Conservation (phyloP, 371 early-diverging fungal species). For the Umbelopsis sp. region DNA sequence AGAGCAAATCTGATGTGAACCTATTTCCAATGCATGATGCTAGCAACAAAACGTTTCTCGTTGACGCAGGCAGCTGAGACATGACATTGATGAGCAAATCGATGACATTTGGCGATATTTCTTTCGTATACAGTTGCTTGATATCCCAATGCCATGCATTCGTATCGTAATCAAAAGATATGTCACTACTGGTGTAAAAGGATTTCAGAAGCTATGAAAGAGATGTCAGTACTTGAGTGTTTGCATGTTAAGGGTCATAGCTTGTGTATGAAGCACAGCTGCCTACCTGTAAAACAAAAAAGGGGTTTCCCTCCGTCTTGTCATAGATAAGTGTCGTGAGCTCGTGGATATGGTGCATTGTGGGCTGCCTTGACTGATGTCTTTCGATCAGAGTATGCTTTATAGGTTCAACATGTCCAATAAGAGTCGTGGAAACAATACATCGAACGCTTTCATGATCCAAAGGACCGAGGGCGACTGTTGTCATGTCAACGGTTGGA, state of each 20-base stretch:
- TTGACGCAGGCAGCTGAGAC: slow-evolving; percentile 10
- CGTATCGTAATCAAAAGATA: slow-evolving; percentile 6
- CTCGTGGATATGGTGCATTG: neutral
- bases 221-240: neutral
- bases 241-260: too few relatives aligned
- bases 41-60: slow-evolving; percentile 7
- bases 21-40: slow-evolving; percentile 20
- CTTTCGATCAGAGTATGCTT: neutral
- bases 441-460: neutral
- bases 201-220: slow-evolving; percentile 12
- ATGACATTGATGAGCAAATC: slow-evolving; percentile 1
- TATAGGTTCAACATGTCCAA: neutral
- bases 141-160: slow-evolving; percentile 19
- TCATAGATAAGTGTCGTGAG: neutral
- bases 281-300: slow-evolving; percentile 13
- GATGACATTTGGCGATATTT: slow-evolving; percentile 19
- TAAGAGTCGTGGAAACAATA: slow-evolving; percentile 12
- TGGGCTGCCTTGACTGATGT: neutral
- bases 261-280: neutral
- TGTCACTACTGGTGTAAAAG: neutral
- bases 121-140: slow-evolving; percentile 3
- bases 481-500: neutral
- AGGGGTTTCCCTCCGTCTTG: slow-evolving; percentile 19
- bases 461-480: slow-evolving; percentile 9
- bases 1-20: slow-evolving; percentile 18